Conservation (phyloP, 1,139 yeast genomes). For the Lodderomyces pseudojiufengensis region DNA sequence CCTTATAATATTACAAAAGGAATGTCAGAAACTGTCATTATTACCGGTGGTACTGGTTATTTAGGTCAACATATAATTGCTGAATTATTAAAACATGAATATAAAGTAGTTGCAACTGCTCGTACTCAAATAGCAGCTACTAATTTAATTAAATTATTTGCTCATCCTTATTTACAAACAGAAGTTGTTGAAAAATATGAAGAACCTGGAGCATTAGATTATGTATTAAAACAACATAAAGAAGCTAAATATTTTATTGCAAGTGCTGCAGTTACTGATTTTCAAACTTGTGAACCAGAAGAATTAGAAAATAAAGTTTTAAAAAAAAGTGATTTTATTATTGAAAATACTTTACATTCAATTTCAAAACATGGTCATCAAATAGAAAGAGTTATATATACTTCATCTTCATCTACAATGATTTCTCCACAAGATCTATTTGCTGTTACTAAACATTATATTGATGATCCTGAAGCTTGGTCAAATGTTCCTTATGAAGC, state of each 20-base stretch:
- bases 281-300: slow-evolving; percentile 15
- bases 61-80: slow-evolving; percentile 35
- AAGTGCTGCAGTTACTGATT: slow-evolving; percentile 28
- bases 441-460: slow-evolving; percentile 13
- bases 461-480: slow-evolving; percentile 26
- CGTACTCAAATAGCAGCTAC: slow-evolving; percentile 51
- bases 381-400: slow-evolving; percentile 23
- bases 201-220: slow-evolving; percentile 47
- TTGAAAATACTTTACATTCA: slow-evolving; percentile 23
- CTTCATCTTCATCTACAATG: slow-evolving; percentile 27
- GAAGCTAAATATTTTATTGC: slow-evolving; percentile 52
- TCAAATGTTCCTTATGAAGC: slow-evolving; percentile 24
- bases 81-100: slow-evolving; percentile 32
- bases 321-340: slow-evolving; percentile 22
- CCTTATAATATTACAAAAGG: background rate
- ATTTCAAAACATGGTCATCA: slow-evolving; percentile 22
- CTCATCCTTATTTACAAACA: slow-evolving; percentile 15
- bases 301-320: slow-evolving; percentile 20
- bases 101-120: slow-evolving; percentile 57
- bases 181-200: slow-evolving; percentile 53
- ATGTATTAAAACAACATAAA: slow-evolving; percentile 42
- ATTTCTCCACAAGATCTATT: slow-evolving; percentile 12
- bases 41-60: slow-evolving; percentile 40
- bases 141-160: slow-evolving; percentile 24
- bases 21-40: slow-evolving; percentile 22